phyloP scores from a whole-genome alignment of 306 rosid species.

The Fragaria ananassa region DNA sequence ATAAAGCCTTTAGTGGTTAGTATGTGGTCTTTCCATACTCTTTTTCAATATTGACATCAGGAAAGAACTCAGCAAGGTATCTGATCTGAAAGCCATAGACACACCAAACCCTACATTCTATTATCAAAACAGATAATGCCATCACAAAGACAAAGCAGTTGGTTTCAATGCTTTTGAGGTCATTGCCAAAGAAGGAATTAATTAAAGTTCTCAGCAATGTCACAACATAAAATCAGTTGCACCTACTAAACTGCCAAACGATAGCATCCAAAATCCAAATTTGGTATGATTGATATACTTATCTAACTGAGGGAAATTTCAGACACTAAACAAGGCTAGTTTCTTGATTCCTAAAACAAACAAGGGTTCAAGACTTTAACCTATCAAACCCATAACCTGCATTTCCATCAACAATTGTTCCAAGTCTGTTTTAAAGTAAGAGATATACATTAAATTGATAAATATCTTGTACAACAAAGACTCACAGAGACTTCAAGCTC shows the following conservation, averaged over 20 bases:
- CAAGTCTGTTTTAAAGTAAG: conserved; percentile 17
- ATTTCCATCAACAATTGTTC: conserved; percentile 22
- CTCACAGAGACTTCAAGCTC: conserved; percentile 21
- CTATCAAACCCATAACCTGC: conserved; percentile 19
- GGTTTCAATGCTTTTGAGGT: background rate
- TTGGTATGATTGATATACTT: background rate
- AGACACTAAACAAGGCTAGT: background rate
- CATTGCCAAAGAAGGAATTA: conserved; percentile 6
- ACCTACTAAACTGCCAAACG: conserved; percentile 8
- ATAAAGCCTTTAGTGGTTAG: background rate
- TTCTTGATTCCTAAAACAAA: conserved; percentile 23
- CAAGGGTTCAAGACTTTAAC: background rate
- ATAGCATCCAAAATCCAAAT: background rate
- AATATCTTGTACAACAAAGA: conserved; percentile 20
- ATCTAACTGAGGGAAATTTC: background rate
- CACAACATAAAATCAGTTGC: conserved; percentile 5
- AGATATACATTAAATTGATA: conserved; percentile 18
- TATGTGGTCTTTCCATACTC: background rate
- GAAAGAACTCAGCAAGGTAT: background rate
- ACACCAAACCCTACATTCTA: background rate
- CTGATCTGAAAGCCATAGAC: background rate
- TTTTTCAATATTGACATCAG: background rate
- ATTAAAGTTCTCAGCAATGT: background rate
- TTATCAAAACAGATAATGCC: background rate
- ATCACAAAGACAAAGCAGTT: background rate